A percentile compares a stretch with the other conserved stretches of the same genome.
Evolutionary conservation across 331 rosid genomes (phyloP).

Genomic region (Prunus yedoensis): DNA sequence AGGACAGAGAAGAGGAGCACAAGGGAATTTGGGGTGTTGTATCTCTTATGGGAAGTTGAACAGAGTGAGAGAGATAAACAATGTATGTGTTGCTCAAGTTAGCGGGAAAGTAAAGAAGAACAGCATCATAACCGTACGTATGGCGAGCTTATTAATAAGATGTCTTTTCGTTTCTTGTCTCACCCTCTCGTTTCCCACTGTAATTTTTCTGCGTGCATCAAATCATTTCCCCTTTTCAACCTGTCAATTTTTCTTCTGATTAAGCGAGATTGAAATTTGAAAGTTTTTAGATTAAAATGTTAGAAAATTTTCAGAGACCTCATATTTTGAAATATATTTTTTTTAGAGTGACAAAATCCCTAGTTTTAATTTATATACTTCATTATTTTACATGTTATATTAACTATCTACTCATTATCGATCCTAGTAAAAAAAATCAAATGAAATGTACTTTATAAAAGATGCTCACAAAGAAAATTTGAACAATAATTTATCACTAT

Average conservation of each 20-base stretch:
- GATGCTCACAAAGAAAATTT: too few species aligned
- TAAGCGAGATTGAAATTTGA: too few species aligned
- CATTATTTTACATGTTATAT: too few species aligned
- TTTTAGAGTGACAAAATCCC: too few species aligned
- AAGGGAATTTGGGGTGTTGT: not conserved
- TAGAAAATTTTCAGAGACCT: too few species aligned
- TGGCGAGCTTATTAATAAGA: not conserved
- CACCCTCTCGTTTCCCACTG: not conserved
- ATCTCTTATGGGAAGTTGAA: not conserved
- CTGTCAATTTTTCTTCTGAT: not conserved
- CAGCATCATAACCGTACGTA: not conserved
- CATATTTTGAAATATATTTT: too few species aligned
- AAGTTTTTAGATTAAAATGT: too few species aligned
- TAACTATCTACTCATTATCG: too few species aligned
- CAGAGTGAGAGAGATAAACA: not conserved
- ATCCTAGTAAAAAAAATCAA: too few species aligned
- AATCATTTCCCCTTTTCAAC: not conserved
- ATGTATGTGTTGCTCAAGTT: not conserved
- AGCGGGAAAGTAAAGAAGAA: not conserved
- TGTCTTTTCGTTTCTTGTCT: not conserved
- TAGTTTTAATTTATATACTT: too few species aligned
- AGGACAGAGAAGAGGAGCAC: not conserved
- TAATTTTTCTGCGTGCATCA: not conserved
- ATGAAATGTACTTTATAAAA: too few species aligned
- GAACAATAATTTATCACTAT: too few species aligned